Evolutionary conservation across 164 flowering plant species (phyloP).

Genomic region (Taxillus chinensis): DNA sequence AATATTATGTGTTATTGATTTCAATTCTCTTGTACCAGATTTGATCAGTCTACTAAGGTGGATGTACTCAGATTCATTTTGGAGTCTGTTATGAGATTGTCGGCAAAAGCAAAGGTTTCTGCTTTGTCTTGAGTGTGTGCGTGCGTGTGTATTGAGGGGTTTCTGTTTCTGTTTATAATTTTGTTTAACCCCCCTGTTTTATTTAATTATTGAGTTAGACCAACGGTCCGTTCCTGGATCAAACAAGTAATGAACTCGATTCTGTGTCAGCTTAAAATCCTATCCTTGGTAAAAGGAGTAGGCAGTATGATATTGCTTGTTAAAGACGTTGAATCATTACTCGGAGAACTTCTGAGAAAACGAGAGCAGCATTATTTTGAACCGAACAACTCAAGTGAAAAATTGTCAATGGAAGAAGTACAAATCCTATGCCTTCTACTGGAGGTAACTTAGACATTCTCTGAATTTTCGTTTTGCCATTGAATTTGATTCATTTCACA

Average conservation of each 20-base stretch:
- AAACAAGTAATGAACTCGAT: neutral
- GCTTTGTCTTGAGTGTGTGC: neutral
- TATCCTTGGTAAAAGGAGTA: constrained; percentile 57
- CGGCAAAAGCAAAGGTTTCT: constrained; percentile 69
- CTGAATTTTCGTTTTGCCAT: neutral
- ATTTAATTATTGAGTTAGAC: neutral
- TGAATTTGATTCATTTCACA: neutral
- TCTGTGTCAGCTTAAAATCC: constrained; percentile 56
- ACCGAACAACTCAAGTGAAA: constrained; percentile 18
- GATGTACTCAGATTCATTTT: constrained; percentile 43
- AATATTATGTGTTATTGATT: too few relatives aligned
- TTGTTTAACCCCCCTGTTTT: neutral
- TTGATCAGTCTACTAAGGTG: constrained; percentile 42
- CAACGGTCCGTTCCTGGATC: neutral
- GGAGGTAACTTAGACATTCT: constrained; percentile 38
- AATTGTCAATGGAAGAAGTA: constrained; percentile 48
- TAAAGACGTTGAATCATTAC: constrained; percentile 34
- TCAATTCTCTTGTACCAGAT: constrained; percentile 31
- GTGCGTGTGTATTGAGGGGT: too few relatives aligned
- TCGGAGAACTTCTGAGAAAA: constrained; percentile 52
- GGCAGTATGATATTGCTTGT: constrained; percentile 36
- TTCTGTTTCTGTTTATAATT: neutral
- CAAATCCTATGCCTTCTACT: constrained; percentile 55
- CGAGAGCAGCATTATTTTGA: constrained; percentile 24
- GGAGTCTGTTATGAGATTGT: constrained; percentile 42